These are phyloP conservation scores for Tricholoma terreum DNA, from an alignment of 768 basidiomycete genomes.

Conservation along the genomic window DNA sequence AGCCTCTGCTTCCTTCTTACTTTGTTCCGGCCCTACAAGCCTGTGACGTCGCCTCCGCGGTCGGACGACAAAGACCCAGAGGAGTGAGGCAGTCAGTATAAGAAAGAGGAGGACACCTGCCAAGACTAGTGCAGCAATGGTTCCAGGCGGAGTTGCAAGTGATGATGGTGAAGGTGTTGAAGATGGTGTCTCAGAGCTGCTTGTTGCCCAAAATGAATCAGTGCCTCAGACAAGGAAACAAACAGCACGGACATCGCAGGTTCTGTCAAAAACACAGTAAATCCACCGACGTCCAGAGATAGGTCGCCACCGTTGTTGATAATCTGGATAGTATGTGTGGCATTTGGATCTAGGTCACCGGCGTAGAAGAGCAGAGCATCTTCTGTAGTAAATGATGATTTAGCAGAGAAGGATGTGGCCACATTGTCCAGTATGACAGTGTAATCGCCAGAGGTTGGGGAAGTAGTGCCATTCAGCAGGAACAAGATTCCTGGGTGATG, in stretches of 20 bases:
- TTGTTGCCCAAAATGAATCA: background rate
- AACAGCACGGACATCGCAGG: slow-evolving; percentile 18
- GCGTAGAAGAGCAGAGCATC: slow-evolving; percentile 61
- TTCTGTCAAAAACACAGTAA: slow-evolving; percentile 42
- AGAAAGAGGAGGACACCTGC: slow-evolving; percentile 53
- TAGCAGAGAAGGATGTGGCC: slow-evolving; percentile 45
- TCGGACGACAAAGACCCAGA: slow-evolving; percentile 46
- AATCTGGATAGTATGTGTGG: slow-evolving; percentile 49
- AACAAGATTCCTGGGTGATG: slow-evolving; percentile 54
- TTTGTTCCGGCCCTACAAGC: slow-evolving; percentile 11
- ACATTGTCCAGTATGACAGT: slow-evolving; percentile 45
- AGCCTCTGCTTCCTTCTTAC: slow-evolving; percentile 16
- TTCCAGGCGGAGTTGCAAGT: slow-evolving; percentile 31
- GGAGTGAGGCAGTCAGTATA: slow-evolving; percentile 36
- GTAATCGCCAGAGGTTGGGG: slow-evolving; percentile 55
- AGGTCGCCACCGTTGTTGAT: slow-evolving; percentile 55
- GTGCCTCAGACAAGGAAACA: background rate
- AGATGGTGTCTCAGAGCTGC: slow-evolving; percentile 12
- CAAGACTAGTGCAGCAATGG: slow-evolving; percentile 64
- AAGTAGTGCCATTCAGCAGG: slow-evolving; percentile 56
- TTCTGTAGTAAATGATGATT: slow-evolving; percentile 49
- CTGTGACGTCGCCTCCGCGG: slow-evolving; percentile 37
- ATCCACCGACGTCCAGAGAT: slow-evolving; percentile 45
- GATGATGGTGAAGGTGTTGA: slow-evolving; percentile 15
- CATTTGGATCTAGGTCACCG: slow-evolving; percentile 52